These are phyloP conservation scores for Globisporangium barbulae DNA, from an alignment of 352 stramenopile genomes.

Conservation along the genomic window DNA sequence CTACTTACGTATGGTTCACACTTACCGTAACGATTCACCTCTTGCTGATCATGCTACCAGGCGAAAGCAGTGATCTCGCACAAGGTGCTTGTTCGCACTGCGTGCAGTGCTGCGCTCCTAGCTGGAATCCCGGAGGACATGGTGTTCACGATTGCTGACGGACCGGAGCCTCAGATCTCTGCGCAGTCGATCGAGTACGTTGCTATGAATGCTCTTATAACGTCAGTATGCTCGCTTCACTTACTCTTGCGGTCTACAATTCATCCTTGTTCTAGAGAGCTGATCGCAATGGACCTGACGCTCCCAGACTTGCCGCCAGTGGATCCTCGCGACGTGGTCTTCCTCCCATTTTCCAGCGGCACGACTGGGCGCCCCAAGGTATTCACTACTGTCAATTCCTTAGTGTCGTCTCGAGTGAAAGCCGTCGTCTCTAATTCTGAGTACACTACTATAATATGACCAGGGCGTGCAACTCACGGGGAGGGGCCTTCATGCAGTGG, in stretches of 20 bases:
- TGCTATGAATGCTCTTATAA: conserved; percentile 2
- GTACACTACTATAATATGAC: not conserved
- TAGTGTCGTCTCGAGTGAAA: too few relatives aligned
- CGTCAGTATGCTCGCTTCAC: not conserved
- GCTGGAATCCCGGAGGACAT: not conserved
- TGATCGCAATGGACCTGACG: conserved; percentile 18
- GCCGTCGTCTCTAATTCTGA: too few relatives aligned
- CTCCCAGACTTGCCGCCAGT: conserved; percentile 7
- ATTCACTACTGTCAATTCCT: not conserved
- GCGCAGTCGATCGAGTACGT: conserved; percentile 32
- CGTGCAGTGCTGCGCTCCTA: conserved; percentile 22
- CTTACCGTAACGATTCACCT: not conserved
- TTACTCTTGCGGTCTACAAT: not conserved
- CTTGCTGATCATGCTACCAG: not conserved
- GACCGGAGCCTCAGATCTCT: not conserved
- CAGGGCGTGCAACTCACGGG: conserved; percentile 85
- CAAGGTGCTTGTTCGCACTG: conserved; percentile 23
- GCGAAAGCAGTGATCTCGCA: conserved; percentile 34
- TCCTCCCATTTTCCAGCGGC: conserved; percentile 91
- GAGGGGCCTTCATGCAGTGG: conserved; percentile 71
- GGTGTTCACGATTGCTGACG: conserved; percentile 30
- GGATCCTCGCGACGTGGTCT: conserved; percentile 18
- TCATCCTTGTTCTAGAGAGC: conserved; percentile 22
- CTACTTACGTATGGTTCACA: conserved; percentile 35
- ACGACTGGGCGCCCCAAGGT: conserved; percentile 86